A percentile compares a stretch with the other conserved stretches of the same genome.
phyloP scores from a whole-genome alignment of 805 yeast genomes.

The Wickerhamiella dianesei region DNA sequence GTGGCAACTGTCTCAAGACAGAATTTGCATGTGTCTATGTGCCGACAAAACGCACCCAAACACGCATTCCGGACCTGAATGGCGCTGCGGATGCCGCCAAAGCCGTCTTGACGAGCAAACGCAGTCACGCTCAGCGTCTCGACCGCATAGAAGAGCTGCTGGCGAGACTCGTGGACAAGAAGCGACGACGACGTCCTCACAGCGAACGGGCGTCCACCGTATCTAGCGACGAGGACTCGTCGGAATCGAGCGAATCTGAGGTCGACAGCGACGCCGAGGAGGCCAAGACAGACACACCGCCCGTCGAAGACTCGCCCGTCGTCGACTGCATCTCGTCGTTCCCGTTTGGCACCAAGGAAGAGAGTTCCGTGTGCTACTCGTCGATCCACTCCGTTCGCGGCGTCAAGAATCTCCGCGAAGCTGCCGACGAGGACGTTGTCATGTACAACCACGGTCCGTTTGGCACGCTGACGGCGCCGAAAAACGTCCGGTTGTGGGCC shows the following conservation, averaged over 20 bases:
- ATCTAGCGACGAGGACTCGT: too few relatives aligned
- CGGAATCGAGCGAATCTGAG: too few relatives aligned
- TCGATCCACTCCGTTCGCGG: too few relatives aligned
- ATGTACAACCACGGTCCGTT: background rate
- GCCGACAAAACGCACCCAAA: constrained; percentile 4
- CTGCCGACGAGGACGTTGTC: background rate
- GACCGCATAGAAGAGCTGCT: constrained; percentile 19
- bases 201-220: too few relatives aligned
- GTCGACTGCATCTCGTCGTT: background rate
- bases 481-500: background rate
- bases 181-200: background rate
- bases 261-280: too few relatives aligned
- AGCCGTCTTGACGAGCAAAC: too few relatives aligned
- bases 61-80: too few relatives aligned
- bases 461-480: background rate
- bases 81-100: too few relatives aligned
- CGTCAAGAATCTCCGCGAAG: too few relatives aligned
- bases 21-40: constrained; percentile 53
- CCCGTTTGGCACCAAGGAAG: background rate
- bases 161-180: constrained; percentile 8
- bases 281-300: background rate
- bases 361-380: too few relatives aligned
- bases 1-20: constrained; percentile 61
- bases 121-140: constrained; percentile 9
- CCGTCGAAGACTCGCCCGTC: background rate